phyloP scores from a whole-genome alignment of 371 early-diverging fungal genomes.

The Mortierella sp. region DNA sequence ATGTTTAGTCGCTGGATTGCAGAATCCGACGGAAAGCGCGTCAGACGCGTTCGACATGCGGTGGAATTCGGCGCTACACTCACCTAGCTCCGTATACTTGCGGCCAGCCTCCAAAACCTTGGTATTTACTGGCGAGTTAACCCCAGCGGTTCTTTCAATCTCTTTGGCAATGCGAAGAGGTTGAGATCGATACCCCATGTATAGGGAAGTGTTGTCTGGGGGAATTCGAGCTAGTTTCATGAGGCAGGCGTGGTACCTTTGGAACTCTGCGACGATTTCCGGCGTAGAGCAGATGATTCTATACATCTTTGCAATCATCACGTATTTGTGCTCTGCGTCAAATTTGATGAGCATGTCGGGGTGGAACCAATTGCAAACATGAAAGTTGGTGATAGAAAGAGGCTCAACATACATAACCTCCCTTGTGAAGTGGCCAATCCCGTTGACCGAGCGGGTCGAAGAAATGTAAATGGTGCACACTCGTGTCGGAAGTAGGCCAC shows the following conservation, averaged over 20 bases:
- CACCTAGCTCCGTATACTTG: conserved; percentile 38
- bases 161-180: conserved; percentile 31
- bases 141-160: conserved; percentile 10
- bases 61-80: conserved; percentile 45
- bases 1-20: conserved; percentile 38
- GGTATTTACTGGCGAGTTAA: neutral
- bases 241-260: conserved; percentile 29
- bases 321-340: conserved; percentile 11
- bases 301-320: conserved; percentile 43
- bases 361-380: conserved; percentile 40
- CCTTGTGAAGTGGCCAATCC: conserved; percentile 32
- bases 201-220: conserved; percentile 41
- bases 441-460: conserved; percentile 31
- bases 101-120: conserved; percentile 37
- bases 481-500: conserved; percentile 40
- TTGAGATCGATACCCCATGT: conserved; percentile 45
- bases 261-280: conserved; percentile 34
- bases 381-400: conserved; percentile 39
- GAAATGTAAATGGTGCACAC: conserved; percentile 39
- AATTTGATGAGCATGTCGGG: conserved; percentile 48
- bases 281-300: conserved; percentile 31
- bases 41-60: conserved; percentile 49
- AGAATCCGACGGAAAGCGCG: conserved; percentile 44
- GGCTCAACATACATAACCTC: conserved; percentile 43
- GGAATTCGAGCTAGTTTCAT: conserved; percentile 38